Percentiles rank a stretch among this genome's conserved stretches.
Evolutionary conservation across 164 flowering plant genomes (phyloP).

Genomic region (Berberis vulgaris): DNA sequence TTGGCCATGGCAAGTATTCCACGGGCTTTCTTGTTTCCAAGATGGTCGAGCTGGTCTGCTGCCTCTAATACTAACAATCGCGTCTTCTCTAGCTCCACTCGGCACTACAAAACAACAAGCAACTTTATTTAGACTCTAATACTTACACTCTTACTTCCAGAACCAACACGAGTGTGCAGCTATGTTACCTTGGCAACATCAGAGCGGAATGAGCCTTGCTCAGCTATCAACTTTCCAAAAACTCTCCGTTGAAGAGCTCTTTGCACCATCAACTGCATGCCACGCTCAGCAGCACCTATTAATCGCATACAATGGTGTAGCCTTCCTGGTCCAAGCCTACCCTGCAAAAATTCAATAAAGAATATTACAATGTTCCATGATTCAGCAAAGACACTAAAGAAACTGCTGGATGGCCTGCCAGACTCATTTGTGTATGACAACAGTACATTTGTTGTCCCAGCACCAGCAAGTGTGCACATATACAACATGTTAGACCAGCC

Average conservation of each 20-base stretch:
- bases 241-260: slow-evolving; percentile 75
- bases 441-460: too few species aligned
- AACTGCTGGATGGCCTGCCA: not conserved
- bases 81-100: slow-evolving; percentile 77
- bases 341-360: slow-evolving; percentile 36
- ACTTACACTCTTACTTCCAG: not conserved
- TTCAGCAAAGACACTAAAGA: not conserved
- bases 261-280: slow-evolving; percentile 73
- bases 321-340: slow-evolving; percentile 95
- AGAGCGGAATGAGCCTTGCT: slow-evolving; percentile 90
- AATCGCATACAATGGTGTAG: slow-evolving; percentile 97
- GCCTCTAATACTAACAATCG: slow-evolving; percentile 88
- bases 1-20: slow-evolving; percentile 98
- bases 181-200: slow-evolving; percentile 77
- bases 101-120: slow-evolving; percentile 48
- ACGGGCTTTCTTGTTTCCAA: slow-evolving; percentile 87
- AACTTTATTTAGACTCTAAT: not conserved
- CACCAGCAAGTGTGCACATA: too few species aligned
- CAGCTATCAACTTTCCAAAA: slow-evolving; percentile 86
- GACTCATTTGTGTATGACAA: not conserved
- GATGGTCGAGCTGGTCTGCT: slow-evolving; percentile 89
- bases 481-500: not conserved
- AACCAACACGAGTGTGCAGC: too few species aligned
- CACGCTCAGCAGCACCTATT: slow-evolving; percentile 89
- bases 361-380: not conserved